Base-by-base conservation (phyloP, 106 monocot genomes). In the Narthecium ossifragum region DNA sequence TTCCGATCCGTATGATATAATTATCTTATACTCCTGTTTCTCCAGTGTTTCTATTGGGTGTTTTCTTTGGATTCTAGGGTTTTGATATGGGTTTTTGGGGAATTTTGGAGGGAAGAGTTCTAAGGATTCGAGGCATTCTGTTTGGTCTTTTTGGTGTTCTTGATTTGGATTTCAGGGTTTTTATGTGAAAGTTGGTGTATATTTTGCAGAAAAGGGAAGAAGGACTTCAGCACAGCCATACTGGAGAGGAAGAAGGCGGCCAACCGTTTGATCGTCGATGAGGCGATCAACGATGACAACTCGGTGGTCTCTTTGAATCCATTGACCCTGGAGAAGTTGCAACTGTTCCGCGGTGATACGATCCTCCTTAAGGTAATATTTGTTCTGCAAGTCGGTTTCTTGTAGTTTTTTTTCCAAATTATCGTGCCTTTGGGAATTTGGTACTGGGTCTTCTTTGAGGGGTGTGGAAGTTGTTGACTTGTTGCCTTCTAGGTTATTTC, bases 231-330 rank as follows among this genome's bases (percentile, higher is more conserved):
- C 62, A 86, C 91, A 11, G 91, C 86, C 69, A 91, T 91, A 38
- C 65, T 91, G 26, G 90, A 91, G 65, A 55, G 90, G 67, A 91
- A 91, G 85, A 91, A 91, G 69, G 69, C 90, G n/a, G 70, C 90
- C 21, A 91, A 91, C 33, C 72, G 85, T 6, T 28, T 91, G 80
- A 45, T 91, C 26, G 91, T 91, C 6, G 86, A 91, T 31, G 91
- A 91, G 76, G 85, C 91, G 27, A 61, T 75, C 55, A 91, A 86
- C 26, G 91, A 91, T 59, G 91, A 91, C 39, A 91, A 91, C 59
- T 86, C 91, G 0, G 91, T 91, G 20, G 85, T 91, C 5, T 61
- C 79, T 5, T 62, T 91, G 67, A 61, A 86, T 40, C 85, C 85
- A 1, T 85, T 79, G 43, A 91, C 91, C 8, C 85, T 91, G 91